These are phyloP conservation scores for Lentinula novae-zelandiae DNA, from an alignment of 1,284 basidiomycete species.

Conservation along the genomic window DNA sequence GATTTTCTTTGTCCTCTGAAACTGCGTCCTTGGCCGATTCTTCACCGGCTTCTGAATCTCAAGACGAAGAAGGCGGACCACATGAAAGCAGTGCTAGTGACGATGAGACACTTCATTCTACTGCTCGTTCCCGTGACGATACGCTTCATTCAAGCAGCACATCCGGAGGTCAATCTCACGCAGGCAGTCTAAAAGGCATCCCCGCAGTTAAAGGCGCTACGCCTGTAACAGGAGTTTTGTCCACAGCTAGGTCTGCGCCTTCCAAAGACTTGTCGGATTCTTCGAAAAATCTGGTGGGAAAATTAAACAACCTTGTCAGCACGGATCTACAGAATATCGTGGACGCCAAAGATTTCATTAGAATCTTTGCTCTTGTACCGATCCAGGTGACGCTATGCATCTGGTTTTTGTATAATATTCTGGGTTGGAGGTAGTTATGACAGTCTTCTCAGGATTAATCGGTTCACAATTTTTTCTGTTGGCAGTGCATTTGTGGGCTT, in stretches of 20 bases:
- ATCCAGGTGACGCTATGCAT: conserved; percentile 26
- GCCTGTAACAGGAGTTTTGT: neutral
- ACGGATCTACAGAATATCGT: conserved; percentile 40
- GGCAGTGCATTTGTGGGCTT: conserved; percentile 51
- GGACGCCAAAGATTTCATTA: conserved; percentile 36
- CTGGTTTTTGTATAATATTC: conserved; percentile 33
- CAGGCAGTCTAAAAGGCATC: neutral
- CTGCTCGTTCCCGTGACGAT: neutral
- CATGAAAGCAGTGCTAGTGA: neutral
- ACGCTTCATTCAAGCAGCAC: neutral
- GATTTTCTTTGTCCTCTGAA: neutral
- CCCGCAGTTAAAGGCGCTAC: neutral
- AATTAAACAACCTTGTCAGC: conserved; percentile 23
- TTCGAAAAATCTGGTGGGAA: conserved; percentile 10
- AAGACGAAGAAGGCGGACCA: neutral
- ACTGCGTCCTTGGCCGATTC: neutral
- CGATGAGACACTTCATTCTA: conserved; percentile 5
- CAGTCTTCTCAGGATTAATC: neutral
- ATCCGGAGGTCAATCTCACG: neutral
- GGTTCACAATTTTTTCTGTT: neutral
- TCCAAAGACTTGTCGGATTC: neutral
- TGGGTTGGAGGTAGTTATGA: conserved; percentile 34
- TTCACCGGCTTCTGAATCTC: neutral
- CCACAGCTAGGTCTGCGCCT: neutral
- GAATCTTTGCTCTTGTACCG: conserved; percentile 21